Conservation (phyloP, 1,284 basidiomycete genomes). For the Puccinia triticina region DNA sequence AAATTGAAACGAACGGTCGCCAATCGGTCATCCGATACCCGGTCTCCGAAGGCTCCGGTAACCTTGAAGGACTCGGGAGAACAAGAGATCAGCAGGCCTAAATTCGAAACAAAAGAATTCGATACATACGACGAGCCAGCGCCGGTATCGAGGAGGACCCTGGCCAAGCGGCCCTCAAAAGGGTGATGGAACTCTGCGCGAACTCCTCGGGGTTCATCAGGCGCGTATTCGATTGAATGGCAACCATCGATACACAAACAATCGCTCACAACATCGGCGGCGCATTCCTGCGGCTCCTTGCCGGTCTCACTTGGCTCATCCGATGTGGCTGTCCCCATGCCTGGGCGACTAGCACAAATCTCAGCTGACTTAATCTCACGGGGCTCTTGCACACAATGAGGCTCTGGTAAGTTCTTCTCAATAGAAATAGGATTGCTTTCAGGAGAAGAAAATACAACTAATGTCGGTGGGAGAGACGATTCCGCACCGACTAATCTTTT, state of each 20-base stretch:
- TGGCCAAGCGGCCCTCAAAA: neutral
- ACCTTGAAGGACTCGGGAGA: neutral
- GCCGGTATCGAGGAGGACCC: conserved; percentile 32
- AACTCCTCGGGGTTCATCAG: neutral
- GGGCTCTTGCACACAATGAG: neutral
- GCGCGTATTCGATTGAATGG: neutral
- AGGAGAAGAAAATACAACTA: neutral
- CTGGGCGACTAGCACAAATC: neutral
- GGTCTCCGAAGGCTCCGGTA: conserved; percentile 13
- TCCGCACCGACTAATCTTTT: neutral
- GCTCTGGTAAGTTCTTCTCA: neutral
- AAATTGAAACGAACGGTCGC: neutral
- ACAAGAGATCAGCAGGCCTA: neutral
- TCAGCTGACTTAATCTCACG: neutral
- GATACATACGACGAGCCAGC: conserved; percentile 19
- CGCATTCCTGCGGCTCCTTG: neutral
- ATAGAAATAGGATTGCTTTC: neutral
- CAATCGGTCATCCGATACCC: neutral
- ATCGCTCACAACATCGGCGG: neutral
- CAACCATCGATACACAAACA: neutral
- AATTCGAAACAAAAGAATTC: neutral
- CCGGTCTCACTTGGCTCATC: neutral
- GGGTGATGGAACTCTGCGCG: neutral
- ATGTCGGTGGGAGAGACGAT: neutral
- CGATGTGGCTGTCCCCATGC: neutral